phyloP scores from a whole-genome alignment of 2,329 filamentous ascomycete species.

The Colletotrichum musicola region DNA sequence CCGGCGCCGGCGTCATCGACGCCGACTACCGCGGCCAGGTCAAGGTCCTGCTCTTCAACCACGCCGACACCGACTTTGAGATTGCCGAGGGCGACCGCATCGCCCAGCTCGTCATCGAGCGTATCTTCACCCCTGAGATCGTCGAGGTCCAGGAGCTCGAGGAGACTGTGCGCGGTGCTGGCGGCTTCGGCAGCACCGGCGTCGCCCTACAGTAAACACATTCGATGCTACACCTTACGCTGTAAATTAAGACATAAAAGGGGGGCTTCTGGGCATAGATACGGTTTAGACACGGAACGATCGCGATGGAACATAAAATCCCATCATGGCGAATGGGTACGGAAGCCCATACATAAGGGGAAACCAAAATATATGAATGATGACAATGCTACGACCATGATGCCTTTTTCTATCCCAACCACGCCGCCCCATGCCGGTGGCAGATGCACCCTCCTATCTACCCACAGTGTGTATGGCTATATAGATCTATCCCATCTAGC shows the following conservation, averaged over 20 bases:
- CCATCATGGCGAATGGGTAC: not conserved
- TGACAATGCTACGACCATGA: slow-evolving; percentile 30
- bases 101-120: slow-evolving; percentile 93
- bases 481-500: not conserved
- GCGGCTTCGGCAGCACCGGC: slow-evolving; percentile 93
- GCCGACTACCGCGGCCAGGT: slow-evolving; percentile 96
- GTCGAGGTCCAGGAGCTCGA: slow-evolving; percentile 90
- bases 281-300: not conserved
- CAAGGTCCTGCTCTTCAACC: slow-evolving; percentile 96
- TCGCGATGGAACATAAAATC: not conserved
- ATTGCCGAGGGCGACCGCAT: slow-evolving; percentile 90
- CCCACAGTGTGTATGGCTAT: not conserved
- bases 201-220: slow-evolving; percentile 35
- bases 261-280: not conserved
- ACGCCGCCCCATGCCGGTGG: slow-evolving; percentile 26
- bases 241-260: not conserved
- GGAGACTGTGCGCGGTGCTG: slow-evolving; percentile 89
- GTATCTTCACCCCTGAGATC: slow-evolving; percentile 93
- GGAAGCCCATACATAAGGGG: not conserved
- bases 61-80: slow-evolving; percentile 83
- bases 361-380: slow-evolving; percentile 30
- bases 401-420: slow-evolving; percentile 29
- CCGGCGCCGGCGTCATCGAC: slow-evolving; percentile 95
- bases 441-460: not conserved
- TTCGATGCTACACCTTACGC: not conserved